phyloP scores from a whole-genome alignment of 2,329 filamentous ascomycete genomes.

The Pseudophaeomoniella oleicola region DNA sequence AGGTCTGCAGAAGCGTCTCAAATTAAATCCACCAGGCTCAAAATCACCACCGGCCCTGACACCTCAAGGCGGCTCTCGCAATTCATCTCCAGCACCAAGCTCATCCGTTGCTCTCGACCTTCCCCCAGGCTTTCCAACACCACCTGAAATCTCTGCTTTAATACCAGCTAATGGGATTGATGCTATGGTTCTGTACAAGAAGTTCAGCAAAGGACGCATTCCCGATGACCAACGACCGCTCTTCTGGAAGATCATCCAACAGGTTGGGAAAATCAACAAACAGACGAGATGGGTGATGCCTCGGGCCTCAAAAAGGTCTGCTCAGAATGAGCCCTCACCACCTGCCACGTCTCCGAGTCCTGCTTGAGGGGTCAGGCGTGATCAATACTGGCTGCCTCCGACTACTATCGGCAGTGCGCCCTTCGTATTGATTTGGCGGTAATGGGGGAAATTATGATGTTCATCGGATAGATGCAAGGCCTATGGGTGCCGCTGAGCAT shows the following conservation, averaged over 20 bases:
- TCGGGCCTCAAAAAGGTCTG: too few species aligned
- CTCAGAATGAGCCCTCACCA: too few species aligned
- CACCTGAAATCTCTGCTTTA: conserved; percentile 25
- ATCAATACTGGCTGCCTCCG: too few species aligned
- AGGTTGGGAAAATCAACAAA: neutral
- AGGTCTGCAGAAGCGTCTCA: neutral
- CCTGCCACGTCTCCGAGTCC: too few species aligned
- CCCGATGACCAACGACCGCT: neutral
- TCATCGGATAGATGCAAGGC: too few species aligned
- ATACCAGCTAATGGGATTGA: conserved; percentile 30
- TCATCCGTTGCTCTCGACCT: neutral
- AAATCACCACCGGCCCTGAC: neutral
- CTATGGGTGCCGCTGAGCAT: too few species aligned
- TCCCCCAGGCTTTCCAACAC: neutral
- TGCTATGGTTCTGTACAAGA: conserved; percentile 26
- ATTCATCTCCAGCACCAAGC: neutral
- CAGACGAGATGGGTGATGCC: neutral
- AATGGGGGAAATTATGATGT: too few species aligned
- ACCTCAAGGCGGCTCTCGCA: neutral
- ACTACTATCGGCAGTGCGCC: too few species aligned
- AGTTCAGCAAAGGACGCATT: conserved; percentile 15
- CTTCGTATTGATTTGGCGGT: too few species aligned
- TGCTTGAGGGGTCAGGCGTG: too few species aligned
- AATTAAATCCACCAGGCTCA: neutral
- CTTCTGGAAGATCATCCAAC: neutral